phyloP scores from a whole-genome alignment of 805 yeast species.

The Wickerhamiella musiphila region DNA sequence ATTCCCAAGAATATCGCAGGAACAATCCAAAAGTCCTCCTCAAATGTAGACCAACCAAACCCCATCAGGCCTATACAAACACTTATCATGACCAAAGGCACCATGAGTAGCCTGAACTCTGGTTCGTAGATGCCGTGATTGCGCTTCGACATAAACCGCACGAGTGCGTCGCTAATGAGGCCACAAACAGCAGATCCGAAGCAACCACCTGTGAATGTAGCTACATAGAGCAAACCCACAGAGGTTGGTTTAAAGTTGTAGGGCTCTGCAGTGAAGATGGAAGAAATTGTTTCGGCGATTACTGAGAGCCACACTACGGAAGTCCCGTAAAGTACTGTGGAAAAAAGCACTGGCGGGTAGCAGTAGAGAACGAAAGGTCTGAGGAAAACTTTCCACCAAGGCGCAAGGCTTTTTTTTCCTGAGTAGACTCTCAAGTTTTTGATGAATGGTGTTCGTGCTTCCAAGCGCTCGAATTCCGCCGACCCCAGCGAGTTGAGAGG shows the following conservation, averaged over 20 bases:
- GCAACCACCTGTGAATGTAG: slow-evolving; percentile 41
- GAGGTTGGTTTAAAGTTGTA: slow-evolving; percentile 30
- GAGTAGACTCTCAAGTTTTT: slow-evolving; percentile 27
- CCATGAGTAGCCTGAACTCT: slow-evolving; percentile 39
- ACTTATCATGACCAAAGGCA: slow-evolving; percentile 30
- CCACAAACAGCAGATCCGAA: slow-evolving; percentile 41
- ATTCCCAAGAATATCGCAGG: slow-evolving; percentile 41
- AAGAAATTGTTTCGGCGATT: slow-evolving; percentile 37
- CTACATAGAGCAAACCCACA: slow-evolving; percentile 36
- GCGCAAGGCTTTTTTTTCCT: slow-evolving; percentile 33
- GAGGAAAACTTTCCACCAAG: slow-evolving; percentile 37
- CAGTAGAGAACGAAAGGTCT: slow-evolving; percentile 34
- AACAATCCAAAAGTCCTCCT: slow-evolving; percentile 34
- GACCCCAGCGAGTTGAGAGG: background rate
- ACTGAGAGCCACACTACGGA: slow-evolving; percentile 50
- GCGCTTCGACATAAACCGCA: slow-evolving; percentile 26
- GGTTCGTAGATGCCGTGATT: slow-evolving; percentile 46
- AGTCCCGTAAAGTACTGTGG: slow-evolving; percentile 34
- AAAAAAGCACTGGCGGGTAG: slow-evolving; percentile 36
- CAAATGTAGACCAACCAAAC: slow-evolving; percentile 41
- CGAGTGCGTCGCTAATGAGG: slow-evolving; percentile 30
- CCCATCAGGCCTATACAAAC: slow-evolving; percentile 39
- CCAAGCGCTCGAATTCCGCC: background rate
- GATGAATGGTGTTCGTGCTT: slow-evolving; percentile 14
- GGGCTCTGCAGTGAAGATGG: slow-evolving; percentile 30